These are phyloP conservation scores for Inga oerstediana DNA, from an alignment of 306 rosid genomes.

Conservation along the genomic window DNA sequence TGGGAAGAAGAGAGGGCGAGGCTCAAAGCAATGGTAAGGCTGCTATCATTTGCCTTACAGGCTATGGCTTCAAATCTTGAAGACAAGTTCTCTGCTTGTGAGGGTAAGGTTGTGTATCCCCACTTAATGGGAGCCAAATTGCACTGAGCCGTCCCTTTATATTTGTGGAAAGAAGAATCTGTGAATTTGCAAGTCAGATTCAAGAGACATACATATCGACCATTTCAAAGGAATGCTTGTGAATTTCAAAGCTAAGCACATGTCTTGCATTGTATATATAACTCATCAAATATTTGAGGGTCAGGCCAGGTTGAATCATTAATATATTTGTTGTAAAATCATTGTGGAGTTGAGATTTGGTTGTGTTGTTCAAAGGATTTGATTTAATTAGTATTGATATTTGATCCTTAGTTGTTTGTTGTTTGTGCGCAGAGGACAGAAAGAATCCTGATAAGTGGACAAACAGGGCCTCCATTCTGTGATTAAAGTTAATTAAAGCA, in stretches of 20 bases:
- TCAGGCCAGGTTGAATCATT: not conserved
- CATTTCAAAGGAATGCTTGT: not conserved
- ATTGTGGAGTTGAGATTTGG: not conserved
- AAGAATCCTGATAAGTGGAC: not conserved
- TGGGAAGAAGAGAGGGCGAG: no score
- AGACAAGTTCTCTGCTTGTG: no score
- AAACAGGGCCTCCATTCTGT: not conserved
- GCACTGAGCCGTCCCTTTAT: no score
- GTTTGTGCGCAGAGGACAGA: not conserved
- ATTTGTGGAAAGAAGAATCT: not conserved
- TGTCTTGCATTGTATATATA: conserved; percentile 1
- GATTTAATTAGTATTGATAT: not conserved
- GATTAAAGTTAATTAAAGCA: not conserved
- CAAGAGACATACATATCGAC: conserved; percentile 1
- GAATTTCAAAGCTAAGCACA: conserved; percentile 14
- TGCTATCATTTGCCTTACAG: no score
- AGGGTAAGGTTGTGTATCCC: no score
- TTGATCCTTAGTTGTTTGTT: not conserved
- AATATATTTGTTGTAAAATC: not conserved
- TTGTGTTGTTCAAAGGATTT: not conserved
- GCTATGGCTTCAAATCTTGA: no score
- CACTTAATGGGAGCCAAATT: no score
- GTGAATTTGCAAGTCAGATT: not conserved
- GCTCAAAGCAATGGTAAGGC: no score
- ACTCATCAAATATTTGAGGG: not conserved